phyloP scores from a whole-genome alignment of 2,329 filamentous ascomycete genomes.

The Ciborinia camelliae region DNA sequence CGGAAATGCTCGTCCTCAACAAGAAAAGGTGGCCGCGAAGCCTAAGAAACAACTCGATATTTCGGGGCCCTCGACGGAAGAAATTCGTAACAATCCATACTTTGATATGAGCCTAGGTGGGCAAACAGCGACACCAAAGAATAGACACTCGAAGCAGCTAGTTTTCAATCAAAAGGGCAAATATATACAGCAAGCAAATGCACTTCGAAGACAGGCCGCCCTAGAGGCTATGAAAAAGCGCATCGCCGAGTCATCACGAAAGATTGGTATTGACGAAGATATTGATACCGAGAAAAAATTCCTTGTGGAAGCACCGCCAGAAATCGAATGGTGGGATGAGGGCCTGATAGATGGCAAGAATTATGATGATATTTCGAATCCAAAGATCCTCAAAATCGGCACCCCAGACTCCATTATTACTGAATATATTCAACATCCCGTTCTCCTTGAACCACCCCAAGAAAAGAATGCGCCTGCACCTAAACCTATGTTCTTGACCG shows the following conservation, averaged over 20 bases:
- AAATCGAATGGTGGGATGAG: conserved; percentile 98
- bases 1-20: conserved; percentile 41
- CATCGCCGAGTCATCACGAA: conserved; percentile 81
- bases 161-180: conserved; percentile 95
- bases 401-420: conserved; percentile 85
- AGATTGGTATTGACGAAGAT: conserved; percentile 92
- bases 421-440: conserved; percentile 86
- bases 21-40: conserved; percentile 43
- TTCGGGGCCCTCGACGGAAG: conserved; percentile 54
- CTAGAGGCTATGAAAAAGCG: conserved; percentile 93
- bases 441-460: conserved; percentile 85
- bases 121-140: conserved; percentile 55
- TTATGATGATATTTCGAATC: conserved; percentile 68
- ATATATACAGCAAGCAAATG: conserved; percentile 92
- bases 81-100: conserved; percentile 72
- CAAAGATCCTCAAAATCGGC: conserved; percentile 66
- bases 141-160: conserved; percentile 70
- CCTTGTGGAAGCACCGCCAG: conserved; percentile 76
- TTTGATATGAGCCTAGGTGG: conserved; percentile 67
- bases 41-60: conserved; percentile 52
- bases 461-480: conserved; percentile 74
- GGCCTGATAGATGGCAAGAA: conserved; percentile 71
- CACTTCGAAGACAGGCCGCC: conserved; percentile 79
- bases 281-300: conserved; percentile 86
- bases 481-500: conserved; percentile 90